Conservation (phyloP, 306 rosid genomes). For the Inga laurina region DNA sequence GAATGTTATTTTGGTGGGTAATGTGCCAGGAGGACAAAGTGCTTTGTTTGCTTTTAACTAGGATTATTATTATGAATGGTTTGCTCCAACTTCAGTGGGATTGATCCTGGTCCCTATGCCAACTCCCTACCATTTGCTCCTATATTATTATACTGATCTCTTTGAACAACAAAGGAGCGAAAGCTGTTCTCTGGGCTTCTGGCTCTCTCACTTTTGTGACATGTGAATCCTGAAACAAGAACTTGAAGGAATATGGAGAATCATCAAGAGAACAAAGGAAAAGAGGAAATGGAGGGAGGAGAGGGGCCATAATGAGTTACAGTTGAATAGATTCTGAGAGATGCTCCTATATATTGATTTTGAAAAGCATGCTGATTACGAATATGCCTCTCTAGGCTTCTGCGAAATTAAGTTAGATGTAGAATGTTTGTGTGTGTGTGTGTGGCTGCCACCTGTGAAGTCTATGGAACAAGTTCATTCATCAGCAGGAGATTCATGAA, state of each 20-base stretch:
- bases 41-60: slow-evolving; percentile 38
- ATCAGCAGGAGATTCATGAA: slow-evolving; percentile 24
- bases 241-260: slow-evolving; percentile 8
- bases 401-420: neutral
- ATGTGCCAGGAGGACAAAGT: slow-evolving; percentile 53
- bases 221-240: neutral
- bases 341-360: slow-evolving; percentile 31
- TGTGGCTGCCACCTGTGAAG: slow-evolving; percentile 12
- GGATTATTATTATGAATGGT: slow-evolving; percentile 20
- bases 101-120: slow-evolving; percentile 20
- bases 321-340: slow-evolving; percentile 29
- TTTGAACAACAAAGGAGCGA: neutral
- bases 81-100: slow-evolving; percentile 45
- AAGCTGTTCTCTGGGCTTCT: neutral
- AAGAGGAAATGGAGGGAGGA: slow-evolving; percentile 1
- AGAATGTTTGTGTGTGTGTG: slow-evolving; percentile 23
- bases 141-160: neutral
- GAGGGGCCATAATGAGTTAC: slow-evolving; percentile 32
- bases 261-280: neutral
- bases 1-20: slow-evolving; percentile 50
- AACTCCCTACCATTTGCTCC: neutral
- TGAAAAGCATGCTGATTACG: slow-evolving; percentile 40
- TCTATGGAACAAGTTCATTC: slow-evolving; percentile 33
- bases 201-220: slow-evolving; percentile 22
- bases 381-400: slow-evolving; percentile 46